phyloP scores from a whole-genome alignment of 768 basidiomycete species.

The Clavulina sp. region DNA sequence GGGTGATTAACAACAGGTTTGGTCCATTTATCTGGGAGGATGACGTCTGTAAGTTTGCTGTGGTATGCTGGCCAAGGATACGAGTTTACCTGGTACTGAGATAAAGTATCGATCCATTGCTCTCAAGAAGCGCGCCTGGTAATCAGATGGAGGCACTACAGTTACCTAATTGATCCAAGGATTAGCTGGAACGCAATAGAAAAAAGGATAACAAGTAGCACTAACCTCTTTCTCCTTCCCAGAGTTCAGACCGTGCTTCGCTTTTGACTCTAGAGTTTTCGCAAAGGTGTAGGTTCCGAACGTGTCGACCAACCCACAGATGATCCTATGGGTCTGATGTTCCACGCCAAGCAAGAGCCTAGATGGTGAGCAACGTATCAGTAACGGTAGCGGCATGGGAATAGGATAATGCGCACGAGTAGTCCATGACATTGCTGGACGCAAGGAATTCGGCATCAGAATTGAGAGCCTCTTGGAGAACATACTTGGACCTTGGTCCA shows the following conservation, averaged over 20 bases:
- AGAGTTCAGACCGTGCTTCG: slow-evolving; percentile 56
- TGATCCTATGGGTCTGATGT: slow-evolving; percentile 44
- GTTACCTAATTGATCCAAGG: slow-evolving; percentile 31
- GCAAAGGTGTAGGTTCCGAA: slow-evolving; percentile 78
- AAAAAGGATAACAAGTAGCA: background rate
- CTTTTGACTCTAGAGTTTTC: slow-evolving; percentile 73
- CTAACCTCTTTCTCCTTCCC: slow-evolving; percentile 13
- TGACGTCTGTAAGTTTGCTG: background rate
- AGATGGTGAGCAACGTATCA: background rate
- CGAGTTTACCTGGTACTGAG: slow-evolving; percentile 44
- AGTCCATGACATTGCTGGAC: slow-evolving; percentile 72
- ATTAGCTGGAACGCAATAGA: background rate
- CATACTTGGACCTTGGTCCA: slow-evolving; percentile 53
- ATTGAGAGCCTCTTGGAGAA: slow-evolving; percentile 49
- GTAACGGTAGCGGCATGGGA: background rate
- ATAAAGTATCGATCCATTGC: slow-evolving; percentile 61
- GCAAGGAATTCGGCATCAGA: slow-evolving; percentile 60
- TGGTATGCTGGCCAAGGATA: background rate
- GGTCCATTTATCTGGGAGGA: background rate
- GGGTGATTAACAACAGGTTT: background rate
- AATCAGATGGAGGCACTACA: slow-evolving; percentile 63
- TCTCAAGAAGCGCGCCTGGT: slow-evolving; percentile 56
- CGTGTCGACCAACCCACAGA: slow-evolving; percentile 68
- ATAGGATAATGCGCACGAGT: slow-evolving; percentile 38
- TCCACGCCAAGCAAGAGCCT: slow-evolving; percentile 63